Percentiles rank a stretch among this genome's conserved stretches.
Evolutionary conservation across 805 yeast genomes (phyloP).

Genomic region (Lachancea quebecensis): DNA sequence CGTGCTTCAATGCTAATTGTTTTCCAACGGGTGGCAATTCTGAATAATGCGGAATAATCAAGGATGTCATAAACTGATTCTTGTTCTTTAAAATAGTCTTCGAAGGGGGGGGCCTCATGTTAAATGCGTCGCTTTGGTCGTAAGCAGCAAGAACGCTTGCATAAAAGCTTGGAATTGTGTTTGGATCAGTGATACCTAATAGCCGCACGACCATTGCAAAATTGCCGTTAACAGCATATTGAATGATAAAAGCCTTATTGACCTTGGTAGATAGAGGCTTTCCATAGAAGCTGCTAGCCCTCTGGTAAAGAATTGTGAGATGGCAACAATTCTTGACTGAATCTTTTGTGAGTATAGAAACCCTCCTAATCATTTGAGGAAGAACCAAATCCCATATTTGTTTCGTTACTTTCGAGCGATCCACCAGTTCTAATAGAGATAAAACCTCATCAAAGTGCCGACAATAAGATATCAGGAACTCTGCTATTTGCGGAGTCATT

Average conservation of each 20-base stretch:
- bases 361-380: constrained; percentile 10
- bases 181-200: constrained; percentile 1
- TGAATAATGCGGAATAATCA: constrained; percentile 8
- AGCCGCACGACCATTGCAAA: constrained; percentile 13
- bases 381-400: constrained; percentile 12
- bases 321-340: constrained; percentile 11
- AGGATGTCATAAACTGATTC: constrained; percentile 3
- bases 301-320: constrained; percentile 10
- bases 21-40: constrained; percentile 7
- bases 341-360: constrained; percentile 8
- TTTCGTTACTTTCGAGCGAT: constrained; percentile 8
- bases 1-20: background rate
- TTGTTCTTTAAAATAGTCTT: too few species aligned
- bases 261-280: constrained; percentile 9
- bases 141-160: constrained; percentile 6
- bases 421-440: constrained; percentile 13
- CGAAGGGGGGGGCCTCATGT: too few species aligned
- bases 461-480: constrained; percentile 18
- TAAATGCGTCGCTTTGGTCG: too few species aligned
- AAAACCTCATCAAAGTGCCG: constrained; percentile 18
- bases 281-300: constrained; percentile 6
- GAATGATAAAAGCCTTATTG: constrained; percentile 7
- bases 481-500: constrained; percentile 10
- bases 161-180: constrained; percentile 4
- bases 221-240: constrained; percentile 11